Evolutionary conservation across 176 grass and related monocot species (phyloP), one percentile per base, ranked within the genome.

Genomic region (Triticum dicoccoides): DNA sequence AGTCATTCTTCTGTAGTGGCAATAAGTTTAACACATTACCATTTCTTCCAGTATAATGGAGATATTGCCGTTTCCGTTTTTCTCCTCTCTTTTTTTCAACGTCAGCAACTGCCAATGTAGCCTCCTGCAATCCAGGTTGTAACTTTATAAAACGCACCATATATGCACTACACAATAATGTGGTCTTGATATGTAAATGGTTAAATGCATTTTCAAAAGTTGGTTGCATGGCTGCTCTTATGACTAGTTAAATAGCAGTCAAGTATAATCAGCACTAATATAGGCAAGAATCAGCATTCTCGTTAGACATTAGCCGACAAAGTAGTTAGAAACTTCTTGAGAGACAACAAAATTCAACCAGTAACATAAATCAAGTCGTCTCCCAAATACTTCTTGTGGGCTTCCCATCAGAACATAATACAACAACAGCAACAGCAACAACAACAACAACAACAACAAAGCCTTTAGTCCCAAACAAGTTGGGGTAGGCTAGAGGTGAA

Each of bases 11-110:
- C 37, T 0, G 33, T 24, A 30, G 6, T 47, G 27, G 63, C 2
- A 45, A 68, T 1, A 81, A 68, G 37, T 89, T 85, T 17, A 61
- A 37, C 18, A 11, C 13, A 49, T 82, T 98, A 89, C 89, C 85
- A 79, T 83, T 90, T 84, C 85, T 92, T 85, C 81, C 83, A 80
- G 86, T 86, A 62, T 81, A 85, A 89, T 68, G 52, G 33, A 92
- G 81, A 89, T 85, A 89, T 5, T 69, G 67, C 38, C 68, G 72
- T 37, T 96, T 96, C 77, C 66, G 79, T 88, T 88, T 92, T 47
- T 88, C 92, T 81, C 87, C 92, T 87, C 87, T 94, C 87, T 94
- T 99, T 94, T 89, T 94, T 75, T 92, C 94, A 87, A 82, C 92
- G 81, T 90, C 94, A 86, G 88, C 89, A 92, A 94, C 87, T 74